Evolutionary conservation across 1,284 basidiomycete genomes (phyloP).

Genomic region (Coriolopsis trogii): DNA sequence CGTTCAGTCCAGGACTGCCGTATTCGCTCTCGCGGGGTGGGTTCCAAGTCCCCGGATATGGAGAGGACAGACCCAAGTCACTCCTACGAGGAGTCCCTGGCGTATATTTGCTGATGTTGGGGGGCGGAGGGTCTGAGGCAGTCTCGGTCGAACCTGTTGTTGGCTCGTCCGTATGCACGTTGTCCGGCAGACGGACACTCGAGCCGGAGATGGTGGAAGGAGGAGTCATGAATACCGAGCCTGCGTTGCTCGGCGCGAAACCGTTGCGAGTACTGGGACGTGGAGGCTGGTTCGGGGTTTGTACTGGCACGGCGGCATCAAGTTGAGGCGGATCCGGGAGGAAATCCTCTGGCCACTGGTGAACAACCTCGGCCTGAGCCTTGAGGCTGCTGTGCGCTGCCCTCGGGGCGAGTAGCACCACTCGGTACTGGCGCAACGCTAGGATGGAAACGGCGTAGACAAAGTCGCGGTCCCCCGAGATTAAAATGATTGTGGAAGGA

Average conservation of each 20-base stretch:
- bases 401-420: slow-evolving; percentile 40
- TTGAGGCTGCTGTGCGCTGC: slow-evolving; percentile 43
- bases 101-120: no score
- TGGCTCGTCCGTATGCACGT: no score
- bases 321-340: slow-evolving; percentile 24
- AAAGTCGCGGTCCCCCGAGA: slow-evolving; percentile 61
- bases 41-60: no score
- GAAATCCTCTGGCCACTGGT: slow-evolving; percentile 52
- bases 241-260: no score
- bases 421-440: slow-evolving; percentile 47
- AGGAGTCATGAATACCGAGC: background rate
- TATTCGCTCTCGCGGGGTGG: no score
- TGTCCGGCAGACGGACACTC: no score
- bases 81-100: no score
- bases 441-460: slow-evolving; percentile 56
- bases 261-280: no score
- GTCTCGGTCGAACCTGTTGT: no score
- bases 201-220: no score
- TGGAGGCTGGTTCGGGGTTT: background rate
- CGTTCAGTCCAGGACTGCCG: background rate
- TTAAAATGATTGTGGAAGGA: slow-evolving; percentile 53
- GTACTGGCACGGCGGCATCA: background rate
- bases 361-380: slow-evolving; percentile 51
- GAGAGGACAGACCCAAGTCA: no score
- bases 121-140: no score